A percentile compares a stretch with the other conserved stretches of the same genome.
Conservation (phyloP, 1,284 basidiomycete genomes). For the Sutorius eximius region DNA sequence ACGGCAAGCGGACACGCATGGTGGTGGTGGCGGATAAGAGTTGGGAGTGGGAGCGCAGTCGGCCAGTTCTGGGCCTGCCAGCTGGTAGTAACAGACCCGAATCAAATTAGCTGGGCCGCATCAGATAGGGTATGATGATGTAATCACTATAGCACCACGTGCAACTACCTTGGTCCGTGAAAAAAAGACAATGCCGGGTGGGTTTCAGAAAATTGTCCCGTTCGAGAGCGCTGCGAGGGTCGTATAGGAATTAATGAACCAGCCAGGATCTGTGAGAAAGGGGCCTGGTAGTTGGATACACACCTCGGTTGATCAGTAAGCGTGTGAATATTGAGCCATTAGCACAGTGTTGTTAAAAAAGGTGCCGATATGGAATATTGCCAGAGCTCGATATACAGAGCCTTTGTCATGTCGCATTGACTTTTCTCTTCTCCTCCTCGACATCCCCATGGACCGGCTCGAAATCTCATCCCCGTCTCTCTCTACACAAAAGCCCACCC, state of each 20-base stretch:
- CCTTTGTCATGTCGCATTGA: slow-evolving; percentile 40
- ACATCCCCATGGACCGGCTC: slow-evolving; percentile 37
- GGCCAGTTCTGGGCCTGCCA: slow-evolving; percentile 20
- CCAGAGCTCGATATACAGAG: slow-evolving; percentile 40
- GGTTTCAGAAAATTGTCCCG: background rate
- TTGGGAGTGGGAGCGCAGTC: background rate
- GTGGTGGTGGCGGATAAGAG: slow-evolving; percentile 1
- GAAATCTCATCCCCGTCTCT: slow-evolving; percentile 23
- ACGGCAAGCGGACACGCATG: slow-evolving; percentile 4
- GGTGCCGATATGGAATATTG: slow-evolving; percentile 42
- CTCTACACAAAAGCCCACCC: slow-evolving; percentile 28
- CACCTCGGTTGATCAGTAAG: slow-evolving; percentile 12
- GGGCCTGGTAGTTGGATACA: background rate
- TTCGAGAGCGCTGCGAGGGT: background rate
- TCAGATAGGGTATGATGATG: slow-evolving; percentile 28
- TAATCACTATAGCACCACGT: slow-evolving; percentile 33
- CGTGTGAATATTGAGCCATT: slow-evolving; percentile 34
- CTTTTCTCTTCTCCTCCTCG: slow-evolving; percentile 32
- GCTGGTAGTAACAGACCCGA: slow-evolving; percentile 4
- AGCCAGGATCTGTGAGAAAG: background rate
- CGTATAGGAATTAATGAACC: background rate
- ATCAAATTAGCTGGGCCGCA: slow-evolving; percentile 19
- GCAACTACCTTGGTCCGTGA: slow-evolving; percentile 11
- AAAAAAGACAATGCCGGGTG: slow-evolving; percentile 3
- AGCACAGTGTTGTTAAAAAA: slow-evolving; percentile 36